phyloP scores from a whole-genome alignment of 78 protist species.

The Dictyostelium firmibasis region DNA sequence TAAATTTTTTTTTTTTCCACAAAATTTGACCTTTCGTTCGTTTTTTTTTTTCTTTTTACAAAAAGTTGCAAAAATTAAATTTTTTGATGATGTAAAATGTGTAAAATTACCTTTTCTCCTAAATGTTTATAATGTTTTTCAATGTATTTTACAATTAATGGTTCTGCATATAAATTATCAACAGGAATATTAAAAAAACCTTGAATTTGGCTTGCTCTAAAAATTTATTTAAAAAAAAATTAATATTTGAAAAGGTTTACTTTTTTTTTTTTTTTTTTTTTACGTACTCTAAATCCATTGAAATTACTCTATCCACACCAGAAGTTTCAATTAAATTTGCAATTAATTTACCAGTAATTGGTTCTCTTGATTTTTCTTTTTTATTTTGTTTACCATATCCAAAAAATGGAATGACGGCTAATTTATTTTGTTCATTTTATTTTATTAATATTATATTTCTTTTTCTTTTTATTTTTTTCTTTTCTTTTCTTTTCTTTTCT shows the following conservation, averaged over 20 bases:
- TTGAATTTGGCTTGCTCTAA: constrained; percentile 67
- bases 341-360: constrained; percentile 89
- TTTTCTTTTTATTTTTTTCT: no score
- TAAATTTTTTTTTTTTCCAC: not conserved
- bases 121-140: constrained; percentile 64
- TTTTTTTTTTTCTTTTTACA: not conserved
- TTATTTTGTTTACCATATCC: constrained; percentile 83
- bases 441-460: no score
- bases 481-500: no score
- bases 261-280: constrained; percentile 1
- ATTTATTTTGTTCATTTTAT: no score
- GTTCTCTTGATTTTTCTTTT: constrained; percentile 83
- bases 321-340: constrained; percentile 88
- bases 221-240: not conserved
- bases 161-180: constrained; percentile 86
- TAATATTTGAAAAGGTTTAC: no score
- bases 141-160: constrained; percentile 84
- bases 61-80: not conserved
- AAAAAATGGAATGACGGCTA: constrained; percentile 90
- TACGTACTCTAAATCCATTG: constrained; percentile 89
- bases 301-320: constrained; percentile 92
- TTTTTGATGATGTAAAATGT: not conserved
- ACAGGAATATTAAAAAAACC: constrained; percentile 92
- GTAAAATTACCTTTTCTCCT: constrained; percentile 2
- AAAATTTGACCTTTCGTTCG: not conserved